Evolutionary conservation across 2,329 filamentous ascomycete genomes (phyloP).

Genomic region (Neonectria sp.): DNA sequence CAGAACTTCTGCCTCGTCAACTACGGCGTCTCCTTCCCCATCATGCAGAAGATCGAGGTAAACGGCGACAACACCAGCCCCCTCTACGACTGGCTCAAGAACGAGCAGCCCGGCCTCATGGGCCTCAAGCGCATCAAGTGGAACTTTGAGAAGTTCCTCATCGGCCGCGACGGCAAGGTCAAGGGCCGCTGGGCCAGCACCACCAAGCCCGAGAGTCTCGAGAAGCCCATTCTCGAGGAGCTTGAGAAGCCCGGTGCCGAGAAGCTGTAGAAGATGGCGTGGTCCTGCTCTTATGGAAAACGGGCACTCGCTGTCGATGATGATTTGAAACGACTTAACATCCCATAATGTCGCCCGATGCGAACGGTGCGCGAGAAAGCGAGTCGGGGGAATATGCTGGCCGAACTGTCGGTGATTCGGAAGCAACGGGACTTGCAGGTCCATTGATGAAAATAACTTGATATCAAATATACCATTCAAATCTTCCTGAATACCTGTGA

Average conservation of each 20-base stretch:
- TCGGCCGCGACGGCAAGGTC: slow-evolving; percentile 89
- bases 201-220: slow-evolving; percentile 87
- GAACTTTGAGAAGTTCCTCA: slow-evolving; percentile 99
- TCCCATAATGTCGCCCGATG: background rate
- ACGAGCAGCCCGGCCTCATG: slow-evolving; percentile 83
- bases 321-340: background rate
- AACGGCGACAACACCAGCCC: slow-evolving; percentile 89
- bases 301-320: too few relatives aligned
- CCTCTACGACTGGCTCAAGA: slow-evolving; percentile 83
- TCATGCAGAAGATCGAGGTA: slow-evolving; percentile 93
- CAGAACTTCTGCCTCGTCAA: slow-evolving; percentile 91
- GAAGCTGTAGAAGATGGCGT: slow-evolving; percentile 66
- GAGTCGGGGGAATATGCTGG: background rate
- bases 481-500: too few relatives aligned
- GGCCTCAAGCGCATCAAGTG: slow-evolving; percentile 96
- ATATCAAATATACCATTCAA: background rate
- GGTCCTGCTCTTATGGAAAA: background rate
- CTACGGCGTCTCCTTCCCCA: slow-evolving; percentile 92
- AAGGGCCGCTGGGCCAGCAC: slow-evolving; percentile 89
- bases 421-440: background rate
- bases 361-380: background rate
- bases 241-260: slow-evolving; percentile 63
- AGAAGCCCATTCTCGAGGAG: slow-evolving; percentile 82
- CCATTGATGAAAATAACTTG: background rate
- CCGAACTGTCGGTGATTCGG: background rate